These are phyloP conservation scores for Limnomonas spitsbergensis DNA, from an alignment of 139 green algal genomes.

Conservation along the genomic window DNA sequence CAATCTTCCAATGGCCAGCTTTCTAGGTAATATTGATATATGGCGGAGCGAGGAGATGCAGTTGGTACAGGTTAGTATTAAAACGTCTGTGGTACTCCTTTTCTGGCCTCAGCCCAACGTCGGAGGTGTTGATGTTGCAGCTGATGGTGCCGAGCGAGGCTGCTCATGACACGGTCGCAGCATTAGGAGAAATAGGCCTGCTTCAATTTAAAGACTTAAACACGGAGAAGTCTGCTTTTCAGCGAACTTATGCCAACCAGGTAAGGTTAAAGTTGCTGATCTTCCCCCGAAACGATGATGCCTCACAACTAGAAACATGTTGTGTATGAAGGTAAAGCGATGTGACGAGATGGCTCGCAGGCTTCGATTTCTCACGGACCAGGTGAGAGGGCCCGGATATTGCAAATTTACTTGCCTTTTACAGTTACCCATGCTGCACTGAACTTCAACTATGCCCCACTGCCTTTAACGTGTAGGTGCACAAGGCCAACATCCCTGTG, in stretches of 20 bases:
- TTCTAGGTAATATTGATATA: conserved; percentile 67
- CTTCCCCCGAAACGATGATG: too few relatives aligned
- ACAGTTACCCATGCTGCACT: not conserved
- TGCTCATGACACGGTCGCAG: conserved; percentile 85
- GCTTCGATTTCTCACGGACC: conserved; percentile 87
- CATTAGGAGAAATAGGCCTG: conserved; percentile 82
- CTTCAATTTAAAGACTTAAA: conserved; percentile 95
- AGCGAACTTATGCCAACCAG: conserved; percentile 90
- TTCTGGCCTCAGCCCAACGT: too few relatives aligned
- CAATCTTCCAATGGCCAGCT: too few relatives aligned
- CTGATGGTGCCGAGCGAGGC: conserved; percentile 95
- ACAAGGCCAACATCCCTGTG: not conserved
- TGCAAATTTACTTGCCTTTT: not conserved
- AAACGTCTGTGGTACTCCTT: too few relatives aligned
- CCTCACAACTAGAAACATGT: too few relatives aligned
- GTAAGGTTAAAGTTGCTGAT: too few relatives aligned
- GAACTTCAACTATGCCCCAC: conserved; percentile 45
- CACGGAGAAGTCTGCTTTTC: conserved; percentile 83
- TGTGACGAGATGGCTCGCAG: conserved; percentile 94
- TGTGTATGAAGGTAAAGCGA: conserved; percentile 95
- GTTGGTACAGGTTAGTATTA: conserved; percentile 90
- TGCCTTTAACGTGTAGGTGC: too few relatives aligned
- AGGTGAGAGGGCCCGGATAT: conserved; percentile 44
- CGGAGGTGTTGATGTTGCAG: too few relatives aligned
- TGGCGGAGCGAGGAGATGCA: conserved; percentile 92